Conservation (phyloP, 78 protist species). For the Mastigamoeba balamuthi region DNA sequence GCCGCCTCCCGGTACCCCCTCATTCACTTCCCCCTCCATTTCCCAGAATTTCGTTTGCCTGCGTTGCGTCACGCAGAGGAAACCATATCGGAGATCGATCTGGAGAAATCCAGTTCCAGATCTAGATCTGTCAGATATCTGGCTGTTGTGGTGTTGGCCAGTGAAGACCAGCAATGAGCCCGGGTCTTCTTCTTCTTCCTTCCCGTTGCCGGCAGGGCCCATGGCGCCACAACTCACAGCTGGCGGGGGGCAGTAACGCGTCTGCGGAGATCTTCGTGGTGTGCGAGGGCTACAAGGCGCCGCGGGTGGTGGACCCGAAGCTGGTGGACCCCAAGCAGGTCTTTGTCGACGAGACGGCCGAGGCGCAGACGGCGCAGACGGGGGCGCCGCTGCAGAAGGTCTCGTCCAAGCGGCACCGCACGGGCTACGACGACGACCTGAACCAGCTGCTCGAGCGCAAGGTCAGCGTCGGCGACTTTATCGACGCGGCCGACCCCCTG, state of each 20-base stretch:
- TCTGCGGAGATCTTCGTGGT: slow-evolving; percentile 98
- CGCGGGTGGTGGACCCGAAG: slow-evolving; percentile 73
- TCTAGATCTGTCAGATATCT: not conserved
- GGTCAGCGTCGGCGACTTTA: slow-evolving; percentile 22
- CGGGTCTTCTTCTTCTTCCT: not conserved
- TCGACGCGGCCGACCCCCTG: slow-evolving; percentile 30
- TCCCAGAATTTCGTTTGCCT: not conserved
- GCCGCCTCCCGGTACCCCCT: slow-evolving; percentile 54
- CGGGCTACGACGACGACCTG: slow-evolving; percentile 55
- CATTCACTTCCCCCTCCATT: not conserved
- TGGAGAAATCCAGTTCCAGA: not conserved
- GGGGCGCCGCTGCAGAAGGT: not conserved
- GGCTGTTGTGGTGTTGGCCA: too few species aligned
- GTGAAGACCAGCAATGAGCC: too few species aligned
- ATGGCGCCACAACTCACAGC: too few species aligned
- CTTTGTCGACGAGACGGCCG: slow-evolving; percentile 45
- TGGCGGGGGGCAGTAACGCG: too few species aligned
- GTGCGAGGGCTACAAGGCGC: slow-evolving; percentile 89
- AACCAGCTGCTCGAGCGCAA: not conserved
- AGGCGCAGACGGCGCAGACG: not conserved
- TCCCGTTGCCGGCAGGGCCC: too few species aligned
- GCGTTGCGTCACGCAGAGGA: not conserved
- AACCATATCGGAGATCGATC: too few species aligned
- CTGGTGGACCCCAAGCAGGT: slow-evolving; percentile 79
- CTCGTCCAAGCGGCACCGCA: slow-evolving; percentile 15